These are phyloP conservation scores for Clitopilus hobsonii DNA, from an alignment of 768 basidiomycete species.

Conservation along the genomic window DNA sequence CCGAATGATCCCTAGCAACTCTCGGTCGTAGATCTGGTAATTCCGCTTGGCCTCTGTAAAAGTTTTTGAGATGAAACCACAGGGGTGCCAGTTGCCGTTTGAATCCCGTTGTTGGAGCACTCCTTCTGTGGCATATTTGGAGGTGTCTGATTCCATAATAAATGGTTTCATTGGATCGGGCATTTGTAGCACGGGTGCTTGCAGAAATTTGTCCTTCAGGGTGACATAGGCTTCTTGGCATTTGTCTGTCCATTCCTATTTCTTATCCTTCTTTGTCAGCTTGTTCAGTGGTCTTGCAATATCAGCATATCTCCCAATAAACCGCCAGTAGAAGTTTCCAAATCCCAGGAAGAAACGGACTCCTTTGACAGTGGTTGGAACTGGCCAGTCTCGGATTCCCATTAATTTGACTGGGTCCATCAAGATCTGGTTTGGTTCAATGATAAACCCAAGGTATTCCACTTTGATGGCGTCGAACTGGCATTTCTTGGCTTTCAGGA, in stretches of 20 bases:
- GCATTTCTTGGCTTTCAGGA: conserved; percentile 31
- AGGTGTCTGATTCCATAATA: conserved; percentile 7
- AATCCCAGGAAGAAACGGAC: conserved; percentile 39
- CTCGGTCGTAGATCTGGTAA: conserved; percentile 14
- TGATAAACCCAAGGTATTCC: conserved; percentile 28
- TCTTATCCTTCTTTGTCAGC: conserved; percentile 19
- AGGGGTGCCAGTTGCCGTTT: conserved; percentile 2
- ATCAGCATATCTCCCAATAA: conserved; percentile 25
- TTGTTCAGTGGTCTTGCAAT: conserved; percentile 21
- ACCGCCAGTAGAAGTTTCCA: conserved; percentile 29
- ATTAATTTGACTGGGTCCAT: conserved; percentile 36
- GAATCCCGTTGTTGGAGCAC: conserved; percentile 4
- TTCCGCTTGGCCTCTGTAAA: conserved; percentile 7
- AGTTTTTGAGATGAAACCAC: conserved; percentile 6
- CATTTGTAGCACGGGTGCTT: conserved; percentile 20
- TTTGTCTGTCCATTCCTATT: conserved; percentile 12
- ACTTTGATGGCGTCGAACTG: conserved; percentile 16
- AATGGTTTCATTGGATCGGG: conserved; percentile 1
- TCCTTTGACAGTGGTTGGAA: conserved; percentile 24
- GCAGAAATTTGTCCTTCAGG: conserved; percentile 20
- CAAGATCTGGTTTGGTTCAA: conserved; percentile 16
- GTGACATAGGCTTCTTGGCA: conserved; percentile 19
- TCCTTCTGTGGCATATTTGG: conserved; percentile 8
- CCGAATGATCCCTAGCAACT: conserved; percentile 13
- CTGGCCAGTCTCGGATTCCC: conserved; percentile 32